Conservation (phyloP, 139 green algal species). For the Chlorella vulgaris region DNA sequence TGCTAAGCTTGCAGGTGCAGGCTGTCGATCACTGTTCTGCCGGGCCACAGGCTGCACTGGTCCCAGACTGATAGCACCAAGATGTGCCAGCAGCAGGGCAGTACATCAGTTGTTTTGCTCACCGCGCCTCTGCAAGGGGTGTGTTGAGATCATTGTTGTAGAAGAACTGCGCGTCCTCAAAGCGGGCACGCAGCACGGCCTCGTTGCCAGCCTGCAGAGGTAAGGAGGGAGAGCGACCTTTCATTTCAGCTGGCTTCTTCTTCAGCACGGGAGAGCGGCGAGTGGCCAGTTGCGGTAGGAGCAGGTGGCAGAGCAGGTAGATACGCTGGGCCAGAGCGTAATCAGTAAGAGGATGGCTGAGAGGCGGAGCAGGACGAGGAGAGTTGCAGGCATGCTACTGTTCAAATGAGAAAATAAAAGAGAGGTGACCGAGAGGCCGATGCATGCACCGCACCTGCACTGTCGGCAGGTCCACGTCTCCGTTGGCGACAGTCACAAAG, state of each 20-base stretch:
- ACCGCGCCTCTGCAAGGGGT: slow-evolving; percentile 76
- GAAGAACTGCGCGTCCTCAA: slow-evolving; percentile 98
- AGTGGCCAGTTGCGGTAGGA: background rate
- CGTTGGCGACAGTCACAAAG: slow-evolving; percentile 98
- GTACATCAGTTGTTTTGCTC: background rate
- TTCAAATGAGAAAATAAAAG: background rate
- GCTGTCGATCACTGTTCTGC: no score
- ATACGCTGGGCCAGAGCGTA: background rate
- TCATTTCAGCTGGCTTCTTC: background rate
- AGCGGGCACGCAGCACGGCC: slow-evolving; percentile 93
- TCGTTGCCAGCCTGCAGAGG: slow-evolving; percentile 82
- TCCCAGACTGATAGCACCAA: no score
- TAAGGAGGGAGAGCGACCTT: no score
- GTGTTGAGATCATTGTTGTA: slow-evolving; percentile 86
- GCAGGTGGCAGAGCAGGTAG: background rate
- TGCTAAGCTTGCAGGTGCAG: no score
- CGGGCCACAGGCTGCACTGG: no score
- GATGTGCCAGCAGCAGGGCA: no score
- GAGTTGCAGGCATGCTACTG: background rate
- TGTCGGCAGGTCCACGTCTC: slow-evolving; percentile 69
- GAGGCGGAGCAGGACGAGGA: no score
- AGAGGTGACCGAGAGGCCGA: background rate
- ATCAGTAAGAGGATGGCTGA: background rate
- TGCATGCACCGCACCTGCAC: slow-evolving; percentile 52
- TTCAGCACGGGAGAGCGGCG: background rate